phyloP scores from a whole-genome alignment of 202 grass and related monocot genomes.

The Panicum hallii region DNA sequence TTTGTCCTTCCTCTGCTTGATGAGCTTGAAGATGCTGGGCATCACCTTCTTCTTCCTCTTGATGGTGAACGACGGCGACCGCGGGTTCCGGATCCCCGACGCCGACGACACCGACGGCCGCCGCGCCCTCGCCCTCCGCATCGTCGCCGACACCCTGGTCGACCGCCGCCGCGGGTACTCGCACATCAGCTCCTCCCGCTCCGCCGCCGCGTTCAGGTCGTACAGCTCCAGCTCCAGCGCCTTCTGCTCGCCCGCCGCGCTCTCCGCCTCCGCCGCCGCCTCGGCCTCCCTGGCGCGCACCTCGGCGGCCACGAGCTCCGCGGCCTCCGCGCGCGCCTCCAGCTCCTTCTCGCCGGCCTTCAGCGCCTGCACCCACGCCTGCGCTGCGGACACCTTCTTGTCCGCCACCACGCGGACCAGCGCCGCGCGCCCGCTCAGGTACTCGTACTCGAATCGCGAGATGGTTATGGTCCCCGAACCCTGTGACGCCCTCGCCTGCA shows the following conservation, averaged over 20 bases:
- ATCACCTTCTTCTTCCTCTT: constrained; percentile 83
- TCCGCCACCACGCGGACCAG: constrained; percentile 63
- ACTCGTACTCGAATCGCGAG: constrained; percentile 86
- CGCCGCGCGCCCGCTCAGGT: constrained; percentile 64
- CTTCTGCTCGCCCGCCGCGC: constrained; percentile 34
- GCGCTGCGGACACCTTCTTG: constrained; percentile 82
- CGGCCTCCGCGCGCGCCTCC: constrained; percentile 43
- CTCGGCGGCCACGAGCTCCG: constrained; percentile 47
- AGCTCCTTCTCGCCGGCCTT: constrained; percentile 71
- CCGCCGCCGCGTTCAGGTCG: constrained; percentile 48
- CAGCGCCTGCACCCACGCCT: constrained; percentile 73
- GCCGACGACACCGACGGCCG: constrained; percentile 53
- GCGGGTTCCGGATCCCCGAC: constrained; percentile 34
- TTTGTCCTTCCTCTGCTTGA: constrained; percentile 45
- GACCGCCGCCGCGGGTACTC: constrained; percentile 56
- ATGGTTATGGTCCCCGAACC: constrained; percentile 52
- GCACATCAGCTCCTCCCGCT: constrained; percentile 56
- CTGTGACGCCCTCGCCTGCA: constrained; percentile 49
- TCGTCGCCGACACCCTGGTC: constrained; percentile 51
- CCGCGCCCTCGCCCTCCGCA: constrained; percentile 52
- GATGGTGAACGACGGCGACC: constrained; percentile 71
- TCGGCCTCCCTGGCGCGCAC: constrained; percentile 40
- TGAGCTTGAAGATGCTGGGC: constrained; percentile 83
- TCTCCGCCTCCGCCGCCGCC: constrained; percentile 47
- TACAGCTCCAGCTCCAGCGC: constrained; percentile 55